Evolutionary conservation across 805 yeast genomes (phyloP), one percentile per base, ranked within the genome.

Genomic region (Wickerhamiella bombiphila): DNA sequence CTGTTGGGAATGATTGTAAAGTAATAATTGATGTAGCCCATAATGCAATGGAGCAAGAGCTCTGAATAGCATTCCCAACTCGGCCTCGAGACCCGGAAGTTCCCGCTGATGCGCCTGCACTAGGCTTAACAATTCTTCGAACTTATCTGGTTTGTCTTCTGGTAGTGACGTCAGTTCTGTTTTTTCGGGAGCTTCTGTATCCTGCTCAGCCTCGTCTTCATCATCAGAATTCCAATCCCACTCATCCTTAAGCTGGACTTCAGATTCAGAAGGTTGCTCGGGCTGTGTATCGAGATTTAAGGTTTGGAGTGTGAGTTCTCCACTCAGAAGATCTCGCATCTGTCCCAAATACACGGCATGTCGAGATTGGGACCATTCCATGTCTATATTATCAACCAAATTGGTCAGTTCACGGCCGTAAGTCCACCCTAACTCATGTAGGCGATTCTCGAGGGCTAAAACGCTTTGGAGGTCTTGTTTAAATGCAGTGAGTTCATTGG

Each of bases 201-300:
- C 17, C 20, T 24, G n/a, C n/a, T n/a, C n/a, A n/a, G n/a, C 48
- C 8, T 38, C 44, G 3, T 42, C 49, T 6, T 40, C 48, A 8
- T 46, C 49, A 13, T 41, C 43, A 11, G 32, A 47, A 18, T 47
- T 38, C 49, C 51, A 46, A 21, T 45, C 54, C 52, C 51, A 48
- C 13, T 41, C 50, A 11, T 43, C 48, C 1, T 29, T 39, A 7
- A 32, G 37, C 16, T 30, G 35, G 11, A 13, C 26, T 9, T 24
- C 26, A 9, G 13, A 9, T 3, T 30, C 36, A 5, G 16, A 11
- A 15, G 28, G 25, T 9, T 26, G 30, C 9, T 22, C 30, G 19
- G 21, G n/a, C 3, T 3, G 29, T 19, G 22, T 28, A 18, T 30
- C 39, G 6, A 22, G 5, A 17, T 33, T 34, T 5, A 17, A 34